Conservation (phyloP, 192 early-diverging fungal genomes). For the Podila minutissima region DNA sequence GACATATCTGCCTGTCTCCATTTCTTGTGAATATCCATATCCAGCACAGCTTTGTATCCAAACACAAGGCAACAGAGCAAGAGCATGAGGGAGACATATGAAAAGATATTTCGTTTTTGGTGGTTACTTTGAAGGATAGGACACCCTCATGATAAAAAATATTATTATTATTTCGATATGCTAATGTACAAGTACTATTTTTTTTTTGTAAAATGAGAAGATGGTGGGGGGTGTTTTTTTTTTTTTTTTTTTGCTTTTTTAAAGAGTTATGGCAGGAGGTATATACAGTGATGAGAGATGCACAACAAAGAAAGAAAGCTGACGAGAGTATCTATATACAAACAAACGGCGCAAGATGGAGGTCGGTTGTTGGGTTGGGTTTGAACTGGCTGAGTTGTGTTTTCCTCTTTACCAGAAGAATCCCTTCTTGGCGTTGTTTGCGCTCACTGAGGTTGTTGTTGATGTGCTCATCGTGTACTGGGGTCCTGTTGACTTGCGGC, state of each 20-base stretch:
- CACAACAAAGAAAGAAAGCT: not conserved
- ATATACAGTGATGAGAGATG: conserved; percentile 1
- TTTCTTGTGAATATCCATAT: no score
- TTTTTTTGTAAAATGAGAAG: not conserved
- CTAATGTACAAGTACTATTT: not conserved
- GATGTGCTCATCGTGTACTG: conserved; percentile 40
- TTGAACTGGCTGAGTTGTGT: not conserved
- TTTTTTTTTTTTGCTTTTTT: conserved; percentile 1
- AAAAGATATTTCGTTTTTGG: no score
- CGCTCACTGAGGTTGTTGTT: conserved; percentile 12
- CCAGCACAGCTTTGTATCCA: no score
- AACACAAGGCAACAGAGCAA: no score
- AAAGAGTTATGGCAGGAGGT: not conserved
- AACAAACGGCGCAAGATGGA: not conserved
- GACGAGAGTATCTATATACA: not conserved
- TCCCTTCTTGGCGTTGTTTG: conserved; percentile 25
- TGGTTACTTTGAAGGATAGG: no score
- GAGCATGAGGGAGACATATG: no score
- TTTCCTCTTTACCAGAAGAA: conserved; percentile 37
- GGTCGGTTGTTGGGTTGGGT: not conserved
- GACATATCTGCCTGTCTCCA: no score
- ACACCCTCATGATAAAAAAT: no score
- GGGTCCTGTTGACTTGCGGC: conserved; percentile 43
- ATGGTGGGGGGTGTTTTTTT: not conserved
- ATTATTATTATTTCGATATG: not conserved